A percentile compares a stretch with the other conserved stretches of the same genome.
Evolutionary conservation across 176 grass and related monocot genomes (phyloP).

Genomic region (Panicum miliaceum): DNA sequence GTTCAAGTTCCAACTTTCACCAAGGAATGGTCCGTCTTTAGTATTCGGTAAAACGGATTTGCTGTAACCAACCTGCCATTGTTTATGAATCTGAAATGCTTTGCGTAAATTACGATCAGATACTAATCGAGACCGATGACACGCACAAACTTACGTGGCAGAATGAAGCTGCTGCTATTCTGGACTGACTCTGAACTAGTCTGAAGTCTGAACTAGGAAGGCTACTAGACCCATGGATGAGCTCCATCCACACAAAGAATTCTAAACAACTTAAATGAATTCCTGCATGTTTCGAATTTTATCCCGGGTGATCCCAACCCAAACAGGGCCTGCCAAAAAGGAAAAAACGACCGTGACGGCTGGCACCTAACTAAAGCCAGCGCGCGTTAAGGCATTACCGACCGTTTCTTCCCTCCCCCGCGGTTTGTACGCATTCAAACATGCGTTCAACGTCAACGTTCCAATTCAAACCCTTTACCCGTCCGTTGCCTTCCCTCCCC

Average conservation of each 20-base stretch:
- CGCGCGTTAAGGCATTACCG: constrained; percentile 37
- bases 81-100: background rate
- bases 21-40: background rate
- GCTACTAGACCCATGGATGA: background rate
- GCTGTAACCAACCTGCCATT: background rate
- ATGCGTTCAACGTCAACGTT: constrained; percentile 63
- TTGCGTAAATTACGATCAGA: background rate
- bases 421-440: constrained; percentile 51
- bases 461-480: constrained; percentile 58
- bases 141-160: background rate
- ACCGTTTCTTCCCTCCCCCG: constrained; percentile 48
- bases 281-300: background rate
- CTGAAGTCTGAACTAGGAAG: constrained; percentile 1
- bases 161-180: background rate
- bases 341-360: background rate
- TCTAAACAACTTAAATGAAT: background rate
- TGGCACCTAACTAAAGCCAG: constrained; percentile 42
- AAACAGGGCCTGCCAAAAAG: background rate
- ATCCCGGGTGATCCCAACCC: background rate
- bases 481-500: constrained; percentile 36
- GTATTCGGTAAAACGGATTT: background rate
- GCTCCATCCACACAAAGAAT: background rate
- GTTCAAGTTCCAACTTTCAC: constrained; percentile 6
- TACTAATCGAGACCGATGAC: background rate
- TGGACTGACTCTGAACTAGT: background rate